These are phyloP conservation scores for Zygosaccharomyces siamensis DNA, from an alignment of 805 yeast genomes.

Conservation along the genomic window DNA sequence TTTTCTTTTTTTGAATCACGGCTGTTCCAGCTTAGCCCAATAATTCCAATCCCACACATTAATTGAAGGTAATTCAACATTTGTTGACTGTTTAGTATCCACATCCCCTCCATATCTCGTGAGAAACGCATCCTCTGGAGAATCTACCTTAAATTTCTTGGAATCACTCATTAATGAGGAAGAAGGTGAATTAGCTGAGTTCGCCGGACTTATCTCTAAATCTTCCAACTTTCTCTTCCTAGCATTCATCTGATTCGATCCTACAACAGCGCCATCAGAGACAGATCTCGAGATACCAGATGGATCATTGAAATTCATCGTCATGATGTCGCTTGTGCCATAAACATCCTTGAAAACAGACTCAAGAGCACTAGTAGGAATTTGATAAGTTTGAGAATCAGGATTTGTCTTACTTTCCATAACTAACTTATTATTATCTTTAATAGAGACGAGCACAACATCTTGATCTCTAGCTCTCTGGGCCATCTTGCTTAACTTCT, in stretches of 20 bases:
- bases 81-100: conserved; percentile 3
- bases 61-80: conserved; percentile 3
- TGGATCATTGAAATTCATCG: conserved; percentile 17
- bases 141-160: conserved; percentile 32
- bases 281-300: not conserved
- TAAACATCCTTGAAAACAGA: conserved; percentile 23
- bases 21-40: conserved; percentile 21
- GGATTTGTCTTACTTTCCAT: conserved; percentile 27
- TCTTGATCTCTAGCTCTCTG: conserved; percentile 34
- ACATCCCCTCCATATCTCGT: conserved; percentile 11
- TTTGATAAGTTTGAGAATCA: conserved; percentile 13
- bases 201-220: conserved; percentile 21
- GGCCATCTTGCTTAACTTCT: conserved; percentile 29
- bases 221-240: conserved; percentile 31
- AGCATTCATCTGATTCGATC: conserved; percentile 4
- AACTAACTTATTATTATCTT: conserved; percentile 23
- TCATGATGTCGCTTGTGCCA: conserved; percentile 18
- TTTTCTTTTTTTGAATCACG: not conserved
- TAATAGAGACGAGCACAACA: conserved; percentile 21
- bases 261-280: conserved; percentile 3
- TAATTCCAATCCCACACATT: conserved; percentile 34
- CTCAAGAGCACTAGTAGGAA: conserved; percentile 22
- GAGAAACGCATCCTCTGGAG: conserved; percentile 33
- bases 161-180: conserved; percentile 33
- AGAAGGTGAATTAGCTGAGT: conserved; percentile 25